Conservation (phyloP, 1,284 basidiomycete species). For the Cutaneotrichosporon dermatis region DNA sequence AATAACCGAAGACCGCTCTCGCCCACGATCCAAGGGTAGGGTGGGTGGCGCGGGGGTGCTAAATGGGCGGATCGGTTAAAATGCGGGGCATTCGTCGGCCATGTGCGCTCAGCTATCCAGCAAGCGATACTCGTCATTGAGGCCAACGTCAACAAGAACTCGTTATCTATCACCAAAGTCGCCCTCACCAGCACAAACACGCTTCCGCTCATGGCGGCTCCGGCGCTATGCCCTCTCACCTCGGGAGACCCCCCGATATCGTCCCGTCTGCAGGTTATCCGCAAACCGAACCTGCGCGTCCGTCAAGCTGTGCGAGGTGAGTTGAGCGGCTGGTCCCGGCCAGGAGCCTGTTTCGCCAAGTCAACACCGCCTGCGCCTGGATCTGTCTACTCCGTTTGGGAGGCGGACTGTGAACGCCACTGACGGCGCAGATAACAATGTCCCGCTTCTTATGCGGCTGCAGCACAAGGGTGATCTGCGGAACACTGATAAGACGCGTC, state of each 20-base stretch:
- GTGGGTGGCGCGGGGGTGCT: background rate
- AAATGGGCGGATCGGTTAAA: no score
- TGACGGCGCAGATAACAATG: conserved; percentile 69
- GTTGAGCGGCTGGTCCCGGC: background rate
- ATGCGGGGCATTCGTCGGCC: background rate
- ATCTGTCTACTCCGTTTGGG: no score
- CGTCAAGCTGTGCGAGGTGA: conserved; percentile 43
- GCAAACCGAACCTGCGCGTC: conserved; percentile 33
- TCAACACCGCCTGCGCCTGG: no score
- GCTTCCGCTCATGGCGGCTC: background rate
- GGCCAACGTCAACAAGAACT: background rate
- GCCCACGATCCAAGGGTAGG: background rate
- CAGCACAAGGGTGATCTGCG: conserved; percentile 72
- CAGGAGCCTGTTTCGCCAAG: no score
- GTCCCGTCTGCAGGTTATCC: conserved; percentile 29
- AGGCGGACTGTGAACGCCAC: no score
- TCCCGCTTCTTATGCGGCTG: conserved; percentile 73
- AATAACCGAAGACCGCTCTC: background rate
- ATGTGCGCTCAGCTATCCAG: background rate
- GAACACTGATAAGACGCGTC: conserved; percentile 68
- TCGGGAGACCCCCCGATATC: background rate
- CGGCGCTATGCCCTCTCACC: conserved; percentile 1
- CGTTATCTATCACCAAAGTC: background rate
- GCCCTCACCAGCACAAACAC: background rate
- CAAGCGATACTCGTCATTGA: no score